Base-by-base conservation (phyloP, 495 filamentous ascomycete species). In the Hypoxylon cercidicola region DNA sequence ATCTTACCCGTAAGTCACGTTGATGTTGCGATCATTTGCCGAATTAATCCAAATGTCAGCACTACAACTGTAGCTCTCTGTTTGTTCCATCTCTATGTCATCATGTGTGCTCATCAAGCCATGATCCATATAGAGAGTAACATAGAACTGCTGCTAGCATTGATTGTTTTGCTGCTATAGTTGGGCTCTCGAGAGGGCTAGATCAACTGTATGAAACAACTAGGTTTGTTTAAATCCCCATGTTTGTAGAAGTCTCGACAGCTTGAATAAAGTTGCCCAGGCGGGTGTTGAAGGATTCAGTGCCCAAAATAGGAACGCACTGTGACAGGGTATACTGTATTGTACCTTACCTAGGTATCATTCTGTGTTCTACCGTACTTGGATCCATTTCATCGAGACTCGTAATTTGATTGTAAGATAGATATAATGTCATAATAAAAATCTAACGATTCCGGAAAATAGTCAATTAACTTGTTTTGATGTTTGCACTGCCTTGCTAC, bases 21-120 rank as follows among this genome's bases (percentile, higher is more conserved):
- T 53, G 46, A 52, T 61, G 51, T 30, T 40, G 47, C 47, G 64
- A 57, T 52, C n/a, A 58, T 58, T 67, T 58, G 34, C 41, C 58
- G 30, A 40, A 32, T 1, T 7, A 53, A 19, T 16, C 32, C 47
- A 67, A 28, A 28, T 51, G 32, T 61, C 40, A 61, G 48, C 49
- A 54, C 39, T 39, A 47, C 30, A 21, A 20, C 19, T 15, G 15
- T 44, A 16, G 6, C 10, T 41, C 25, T 20, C 25, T 50, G 15
- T 41, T 39, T 49, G 55, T 34, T 58, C 25, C 55, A 58, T 58
- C 28, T 40, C 30, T 40, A 48, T 40, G 34, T 7, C 37, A 40
- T 40, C 30, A 32, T 32, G 30, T 32, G 8, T 47, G 47, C 19
- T 53, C 41, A 28, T 53, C 50, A n/a, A 18, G 54, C 41, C 20